Base-by-base conservation (phyloP, 2,329 filamentous ascomycete species). In the Didymella pomorum region DNA sequence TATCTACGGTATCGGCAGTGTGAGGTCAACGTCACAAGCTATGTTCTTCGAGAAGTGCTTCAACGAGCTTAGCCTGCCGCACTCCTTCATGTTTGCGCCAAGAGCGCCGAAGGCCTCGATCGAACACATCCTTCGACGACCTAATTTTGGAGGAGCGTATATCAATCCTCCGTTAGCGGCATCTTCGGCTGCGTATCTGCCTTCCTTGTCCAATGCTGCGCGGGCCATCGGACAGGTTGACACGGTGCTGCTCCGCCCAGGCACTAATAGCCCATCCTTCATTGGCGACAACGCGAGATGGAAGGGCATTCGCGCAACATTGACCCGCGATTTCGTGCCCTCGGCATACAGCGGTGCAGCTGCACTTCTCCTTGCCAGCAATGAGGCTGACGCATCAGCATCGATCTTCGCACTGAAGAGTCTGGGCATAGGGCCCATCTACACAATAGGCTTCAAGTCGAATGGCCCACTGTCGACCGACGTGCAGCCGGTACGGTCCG, bases 251-350 rank as follows among this genome's bases (percentile, higher is more conserved):
- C 87, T 90, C 23, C 84, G 83, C 52, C 71, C 75, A 4, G 80
- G 82, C 12, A 81, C 60, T 26, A 70, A 67, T 31, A 69, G 65
- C 51, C 52, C 69, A 43, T 71, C 69, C 10, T 84, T 94, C 39
- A 80, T 93, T 16, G 89, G 92, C 45, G 91, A 95, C 68, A 96
- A 96, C 66, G 89, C 91, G 11, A 87, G 88, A 14, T 95, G 92
- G 91, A 92, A 92, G 74, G 92, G 91, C 1, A 94, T 96, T 56
- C 83, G 92, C 46, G 89, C 90, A 51, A 93, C 91, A 0, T 80
- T 96, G 58, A 95, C 89, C 4, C 85, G 90, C 21, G 91, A 96
- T 68, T 88, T 93, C 65, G 90, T 93, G 0, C 91, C 92, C 0
- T 93, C 90, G 4, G 91, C 92, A 1, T 96, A 94, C 74, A 86